Base-by-base conservation (phyloP, 176 grass and related monocot genomes). In the Aegilops sharonensis region DNA sequence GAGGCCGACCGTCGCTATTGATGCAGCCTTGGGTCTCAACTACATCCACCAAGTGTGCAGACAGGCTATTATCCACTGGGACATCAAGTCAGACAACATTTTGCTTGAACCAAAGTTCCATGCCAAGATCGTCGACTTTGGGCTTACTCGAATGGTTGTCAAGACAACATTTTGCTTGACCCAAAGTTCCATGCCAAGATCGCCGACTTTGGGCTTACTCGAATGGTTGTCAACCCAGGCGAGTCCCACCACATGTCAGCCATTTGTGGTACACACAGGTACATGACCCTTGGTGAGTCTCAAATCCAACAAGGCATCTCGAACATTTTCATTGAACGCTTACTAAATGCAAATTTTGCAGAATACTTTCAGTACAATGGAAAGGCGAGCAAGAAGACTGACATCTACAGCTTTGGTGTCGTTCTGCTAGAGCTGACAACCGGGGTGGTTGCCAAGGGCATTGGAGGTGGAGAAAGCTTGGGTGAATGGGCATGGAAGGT, bases 31-130 rank as follows among this genome's bases (percentile, higher is more conserved):
- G 76, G 95, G 95, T 15, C 83, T 97, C 68, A 74, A 84, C 88
- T 87, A 97, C 87, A 92, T 94, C 89, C 95, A 97, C 82, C 81
- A 94, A 5, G 89, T 89, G 29, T 88, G 89, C 64, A 63, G 14
- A 18, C 1, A 73, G 0, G 47, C 84, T 0, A 82, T 93, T 20
- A 84, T 97, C 13, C 92, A 97, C 75, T 81, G 90, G 2, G 95
- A 94, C 74, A 82, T 97, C 45, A 94, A 94, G 86, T 91, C 90
- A 50, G 89, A 87, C 84, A 97, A 97, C 80, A 94, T 97, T 24
- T 85, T 97, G 34, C 67, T 45, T 0, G 87, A 97, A 63, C 69
- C 81, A 1, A 67, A 88, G 17, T 94, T 94, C 78, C 74, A 83
- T 4, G 86, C 86, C 29, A 90, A 94, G 78, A 78, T 97, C 34